phyloP scores from a whole-genome alignment of 2,329 filamentous ascomycete species.

The Fusarium newnesense region DNA sequence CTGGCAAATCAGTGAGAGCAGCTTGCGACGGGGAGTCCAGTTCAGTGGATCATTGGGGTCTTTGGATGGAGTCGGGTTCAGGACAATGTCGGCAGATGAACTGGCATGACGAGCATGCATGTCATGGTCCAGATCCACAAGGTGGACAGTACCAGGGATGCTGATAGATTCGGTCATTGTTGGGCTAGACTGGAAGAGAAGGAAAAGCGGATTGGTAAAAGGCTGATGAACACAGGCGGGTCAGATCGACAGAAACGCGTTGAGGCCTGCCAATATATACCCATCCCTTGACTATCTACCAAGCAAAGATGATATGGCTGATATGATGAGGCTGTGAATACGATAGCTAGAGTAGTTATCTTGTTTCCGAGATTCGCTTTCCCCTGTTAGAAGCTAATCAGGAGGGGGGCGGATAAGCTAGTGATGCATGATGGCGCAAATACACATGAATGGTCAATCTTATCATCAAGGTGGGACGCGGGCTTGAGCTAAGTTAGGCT shows the following conservation, averaged over 20 bases:
- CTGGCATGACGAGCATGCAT: slow-evolving; percentile 48
- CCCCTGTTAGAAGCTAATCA: neutral
- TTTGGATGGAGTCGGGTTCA: slow-evolving; percentile 60
- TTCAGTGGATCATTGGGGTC: slow-evolving; percentile 65
- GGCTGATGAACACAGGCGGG: too few relatives aligned
- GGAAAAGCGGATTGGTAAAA: neutral
- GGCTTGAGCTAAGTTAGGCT: neutral
- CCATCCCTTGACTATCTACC: neutral
- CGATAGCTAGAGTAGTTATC: neutral
- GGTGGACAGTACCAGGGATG: slow-evolving; percentile 53
- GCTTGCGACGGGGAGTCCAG: slow-evolving; percentile 51
- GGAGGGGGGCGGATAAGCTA: neutral
- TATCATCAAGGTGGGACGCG: neutral
- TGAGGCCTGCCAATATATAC: neutral
- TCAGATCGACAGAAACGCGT: neutral
- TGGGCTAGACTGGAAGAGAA: neutral
- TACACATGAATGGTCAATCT: neutral
- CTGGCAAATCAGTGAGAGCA: slow-evolving; percentile 41
- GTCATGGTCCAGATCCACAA: slow-evolving; percentile 51
- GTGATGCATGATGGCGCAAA: neutral
- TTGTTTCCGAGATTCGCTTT: neutral
- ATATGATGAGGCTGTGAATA: neutral
- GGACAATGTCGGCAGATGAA: slow-evolving; percentile 53
- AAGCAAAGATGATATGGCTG: neutral
- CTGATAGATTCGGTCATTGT: neutral